phyloP scores from a whole-genome alignment of 768 basidiomycete species.

The Pulveroboletus ravenelii region DNA sequence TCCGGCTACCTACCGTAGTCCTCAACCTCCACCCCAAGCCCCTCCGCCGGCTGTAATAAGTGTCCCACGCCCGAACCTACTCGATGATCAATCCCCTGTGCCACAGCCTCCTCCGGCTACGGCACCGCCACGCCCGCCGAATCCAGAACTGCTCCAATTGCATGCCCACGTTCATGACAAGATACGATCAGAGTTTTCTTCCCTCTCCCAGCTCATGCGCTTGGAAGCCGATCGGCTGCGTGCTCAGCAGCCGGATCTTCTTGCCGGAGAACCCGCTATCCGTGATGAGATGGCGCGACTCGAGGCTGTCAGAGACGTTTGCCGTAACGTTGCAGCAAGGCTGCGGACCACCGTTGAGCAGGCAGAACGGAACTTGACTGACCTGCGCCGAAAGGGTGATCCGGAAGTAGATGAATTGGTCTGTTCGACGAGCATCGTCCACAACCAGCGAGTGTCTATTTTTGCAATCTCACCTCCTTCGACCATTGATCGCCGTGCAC shows the following conservation, averaged over 20 bases:
- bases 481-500: conserved; percentile 4
- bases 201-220: conserved; percentile 59
- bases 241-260: conserved; percentile 78
- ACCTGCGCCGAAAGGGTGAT: conserved; percentile 79
- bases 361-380: conserved; percentile 70
- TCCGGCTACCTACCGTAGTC: conserved; percentile 24
- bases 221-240: conserved; percentile 72
- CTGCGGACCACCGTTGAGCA: conserved; percentile 57
- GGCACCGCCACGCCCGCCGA: conserved; percentile 78
- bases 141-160: conserved; percentile 81
- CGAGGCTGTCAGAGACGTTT: conserved; percentile 90
- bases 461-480: not conserved
- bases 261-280: conserved; percentile 88
- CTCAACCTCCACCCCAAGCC: conserved; percentile 17
- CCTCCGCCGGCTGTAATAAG: conserved; percentile 13
- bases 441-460: conserved; percentile 71
- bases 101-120: conserved; percentile 27
- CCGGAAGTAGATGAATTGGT: conserved; percentile 95
- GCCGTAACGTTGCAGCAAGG: conserved; percentile 69
- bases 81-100: conserved; percentile 53
- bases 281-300: conserved; percentile 94
- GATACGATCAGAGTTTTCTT: conserved; percentile 63
- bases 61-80: conserved; percentile 46
- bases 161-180: conserved; percentile 76
- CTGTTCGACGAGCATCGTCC: conserved; percentile 91